These are phyloP conservation scores for Massarina eburnea DNA, from an alignment of 2,329 filamentous ascomycete species.

Conservation along the genomic window DNA sequence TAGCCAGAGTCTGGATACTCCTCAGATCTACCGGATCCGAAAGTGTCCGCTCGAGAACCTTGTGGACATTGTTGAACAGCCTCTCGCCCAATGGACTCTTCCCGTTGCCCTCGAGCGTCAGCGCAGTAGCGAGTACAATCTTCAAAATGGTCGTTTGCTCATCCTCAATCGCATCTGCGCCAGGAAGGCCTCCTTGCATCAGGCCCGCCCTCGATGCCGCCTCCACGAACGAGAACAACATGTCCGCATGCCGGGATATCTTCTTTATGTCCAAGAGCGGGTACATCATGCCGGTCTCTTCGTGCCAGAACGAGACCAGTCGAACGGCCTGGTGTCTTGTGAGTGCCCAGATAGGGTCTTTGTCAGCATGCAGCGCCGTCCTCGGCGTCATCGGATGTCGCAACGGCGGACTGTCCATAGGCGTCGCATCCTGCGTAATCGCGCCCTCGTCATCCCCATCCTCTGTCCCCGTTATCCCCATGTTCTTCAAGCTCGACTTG, in stretches of 20 bases:
- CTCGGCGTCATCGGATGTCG: conserved; percentile 16
- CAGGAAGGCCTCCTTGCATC: conserved; percentile 55
- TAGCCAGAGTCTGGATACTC: conserved; percentile 59
- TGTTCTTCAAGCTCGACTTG: conserved; percentile 81
- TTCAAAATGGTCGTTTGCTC: conserved; percentile 74
- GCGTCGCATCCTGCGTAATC: conserved; percentile 56
- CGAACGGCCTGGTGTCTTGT: conserved; percentile 77
- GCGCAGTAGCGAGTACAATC: conserved; percentile 75
- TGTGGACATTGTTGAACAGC: conserved; percentile 76
- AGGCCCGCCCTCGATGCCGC: conserved; percentile 62
- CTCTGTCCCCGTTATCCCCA: conserved; percentile 74
- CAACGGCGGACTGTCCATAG: conserved; percentile 47
- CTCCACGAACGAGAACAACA: conserved; percentile 73
- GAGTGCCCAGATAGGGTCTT: conserved; percentile 81
- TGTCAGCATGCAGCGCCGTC: conserved; percentile 46
- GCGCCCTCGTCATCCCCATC: conserved; percentile 64
- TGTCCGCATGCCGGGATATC: conserved; percentile 69
- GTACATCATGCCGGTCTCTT: conserved; percentile 92
- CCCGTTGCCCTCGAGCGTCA: conserved; percentile 77
- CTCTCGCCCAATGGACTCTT: conserved; percentile 72
- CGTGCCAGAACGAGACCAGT: conserved; percentile 77
- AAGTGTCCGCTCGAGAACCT: conserved; percentile 65
- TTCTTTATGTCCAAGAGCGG: conserved; percentile 76
- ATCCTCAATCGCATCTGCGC: conserved; percentile 62
- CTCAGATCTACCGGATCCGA: conserved; percentile 60